Percentiles rank a stretch among this genome's conserved stretches.
Evolutionary conservation across 108 stramenopile species (phyloP).

Genomic region (Skeletonema potamos): DNA sequence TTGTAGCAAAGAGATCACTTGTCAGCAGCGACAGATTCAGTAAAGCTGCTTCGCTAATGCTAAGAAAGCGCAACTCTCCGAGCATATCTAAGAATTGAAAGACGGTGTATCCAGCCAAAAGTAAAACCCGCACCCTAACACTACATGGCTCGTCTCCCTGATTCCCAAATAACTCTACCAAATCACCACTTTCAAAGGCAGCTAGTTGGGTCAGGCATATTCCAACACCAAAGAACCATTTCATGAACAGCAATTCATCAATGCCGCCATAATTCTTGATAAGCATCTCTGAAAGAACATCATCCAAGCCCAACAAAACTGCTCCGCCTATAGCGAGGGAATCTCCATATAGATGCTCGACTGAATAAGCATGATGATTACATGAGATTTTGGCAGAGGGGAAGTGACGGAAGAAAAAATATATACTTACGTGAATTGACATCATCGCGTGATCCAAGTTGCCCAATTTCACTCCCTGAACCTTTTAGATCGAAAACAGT

Average conservation of each 20-base stretch:
- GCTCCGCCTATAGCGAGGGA: conserved; percentile 84
- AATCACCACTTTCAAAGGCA: conserved; percentile 65
- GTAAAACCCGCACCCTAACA: background rate
- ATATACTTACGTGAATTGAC: background rate
- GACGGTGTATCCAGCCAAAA: background rate
- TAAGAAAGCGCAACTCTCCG: conserved; percentile 50
- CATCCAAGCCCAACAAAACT: conserved; percentile 84
- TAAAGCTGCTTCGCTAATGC: conserved; percentile 67
- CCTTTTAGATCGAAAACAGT: conserved; percentile 74
- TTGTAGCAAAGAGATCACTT: conserved; percentile 90
- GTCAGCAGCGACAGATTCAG: conserved; percentile 86
- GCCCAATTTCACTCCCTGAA: background rate
- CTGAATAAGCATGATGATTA: conserved; percentile 26
- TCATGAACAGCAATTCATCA: conserved; percentile 83
- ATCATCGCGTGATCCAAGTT: background rate
- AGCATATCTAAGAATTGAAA: background rate
- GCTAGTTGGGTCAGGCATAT: conserved; percentile 68
- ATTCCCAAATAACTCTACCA: conserved; percentile 28
- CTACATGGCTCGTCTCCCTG: background rate
- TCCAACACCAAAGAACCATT: conserved; percentile 80
- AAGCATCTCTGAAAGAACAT: conserved; percentile 79
- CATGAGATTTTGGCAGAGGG: background rate
- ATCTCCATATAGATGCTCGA: conserved; percentile 81
- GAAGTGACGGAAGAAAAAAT: background rate
- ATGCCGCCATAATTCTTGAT: conserved; percentile 49